A percentile compares a stretch with the other conserved stretches of the same genome.
Evolutionary conservation across 192 early-diverging fungal genomes (phyloP).

Genomic region (Backusella tuberculispora): DNA sequence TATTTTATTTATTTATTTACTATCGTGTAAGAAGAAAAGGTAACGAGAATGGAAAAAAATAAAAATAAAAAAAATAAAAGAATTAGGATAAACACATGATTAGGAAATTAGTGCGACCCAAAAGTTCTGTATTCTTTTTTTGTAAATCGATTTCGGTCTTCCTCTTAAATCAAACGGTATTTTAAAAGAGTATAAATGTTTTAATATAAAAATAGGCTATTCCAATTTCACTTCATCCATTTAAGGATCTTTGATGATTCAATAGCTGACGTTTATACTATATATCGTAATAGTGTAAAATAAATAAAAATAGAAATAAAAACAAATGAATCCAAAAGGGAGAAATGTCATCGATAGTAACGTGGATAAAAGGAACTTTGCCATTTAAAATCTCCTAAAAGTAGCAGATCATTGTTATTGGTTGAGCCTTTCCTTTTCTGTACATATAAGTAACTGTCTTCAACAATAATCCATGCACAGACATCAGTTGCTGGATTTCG

Average conservation of each 20-base stretch:
- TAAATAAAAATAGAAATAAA: background rate
- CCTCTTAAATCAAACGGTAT: conserved; percentile 2
- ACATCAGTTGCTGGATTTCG: background rate
- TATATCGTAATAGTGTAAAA: background rate
- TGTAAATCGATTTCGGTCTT: background rate
- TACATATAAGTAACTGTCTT: background rate
- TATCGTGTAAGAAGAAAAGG: background rate
- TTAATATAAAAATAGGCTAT: background rate
- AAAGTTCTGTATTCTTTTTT: background rate
- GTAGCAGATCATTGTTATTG: background rate
- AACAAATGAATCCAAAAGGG: background rate
- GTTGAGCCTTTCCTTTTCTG: background rate
- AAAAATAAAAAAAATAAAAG: background rate
- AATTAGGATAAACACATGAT: background rate
- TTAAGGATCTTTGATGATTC: too few relatives aligned
- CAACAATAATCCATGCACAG: background rate
- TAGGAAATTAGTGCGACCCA: background rate
- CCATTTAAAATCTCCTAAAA: background rate
- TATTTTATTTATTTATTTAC: background rate
- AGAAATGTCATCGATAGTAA: background rate
- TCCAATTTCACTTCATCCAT: background rate
- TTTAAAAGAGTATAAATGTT: background rate
- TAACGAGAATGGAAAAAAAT: background rate
- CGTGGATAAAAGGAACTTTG: background rate
- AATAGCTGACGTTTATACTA: too few relatives aligned